Evolutionary conservation across 371 early-diverging fungal species (phyloP).

Genomic region (Fennellomyces sp.): DNA sequence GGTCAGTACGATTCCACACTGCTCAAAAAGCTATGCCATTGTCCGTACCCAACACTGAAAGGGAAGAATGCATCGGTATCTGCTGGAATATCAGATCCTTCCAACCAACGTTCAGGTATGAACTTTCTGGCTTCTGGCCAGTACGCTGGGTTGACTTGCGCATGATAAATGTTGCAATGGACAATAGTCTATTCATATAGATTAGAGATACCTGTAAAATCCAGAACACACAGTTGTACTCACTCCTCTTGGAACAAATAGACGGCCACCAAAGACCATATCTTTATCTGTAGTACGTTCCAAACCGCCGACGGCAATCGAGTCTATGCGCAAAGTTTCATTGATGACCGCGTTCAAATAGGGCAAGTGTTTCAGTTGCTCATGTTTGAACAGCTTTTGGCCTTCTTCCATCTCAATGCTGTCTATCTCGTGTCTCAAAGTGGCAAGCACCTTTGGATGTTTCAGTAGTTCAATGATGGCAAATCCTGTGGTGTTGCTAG

Average conservation of each 20-base stretch:
- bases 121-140: constrained; percentile 24
- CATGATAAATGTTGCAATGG: constrained; percentile 11
- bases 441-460: constrained; percentile 25
- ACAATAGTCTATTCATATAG: neutral
- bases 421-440: constrained; percentile 37
- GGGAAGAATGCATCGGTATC: constrained; percentile 25
- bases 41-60: neutral
- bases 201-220: neutral
- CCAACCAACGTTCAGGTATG: constrained; percentile 37
- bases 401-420: constrained; percentile 6
- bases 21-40: neutral
- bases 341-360: constrained; percentile 44
- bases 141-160: constrained; percentile 23
- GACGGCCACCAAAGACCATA: constrained; percentile 13
- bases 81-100: neutral
- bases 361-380: constrained; percentile 34
- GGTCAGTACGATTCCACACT: constrained; percentile 4
- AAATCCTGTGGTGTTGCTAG: constrained; percentile 39
- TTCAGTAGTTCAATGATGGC: constrained; percentile 27
- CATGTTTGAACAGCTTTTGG: constrained; percentile 21
- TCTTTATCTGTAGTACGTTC: constrained; percentile 17
- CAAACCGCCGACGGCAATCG: constrained; percentile 21
- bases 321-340: constrained; percentile 33
- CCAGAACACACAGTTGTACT: neutral
- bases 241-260: constrained; percentile 28